A percentile compares a stretch with the other conserved stretches of the same genome.
These are phyloP conservation scores for Bondarzewia mesenterica DNA, from an alignment of 1,284 basidiomycete genomes.

Conservation along the genomic window DNA sequence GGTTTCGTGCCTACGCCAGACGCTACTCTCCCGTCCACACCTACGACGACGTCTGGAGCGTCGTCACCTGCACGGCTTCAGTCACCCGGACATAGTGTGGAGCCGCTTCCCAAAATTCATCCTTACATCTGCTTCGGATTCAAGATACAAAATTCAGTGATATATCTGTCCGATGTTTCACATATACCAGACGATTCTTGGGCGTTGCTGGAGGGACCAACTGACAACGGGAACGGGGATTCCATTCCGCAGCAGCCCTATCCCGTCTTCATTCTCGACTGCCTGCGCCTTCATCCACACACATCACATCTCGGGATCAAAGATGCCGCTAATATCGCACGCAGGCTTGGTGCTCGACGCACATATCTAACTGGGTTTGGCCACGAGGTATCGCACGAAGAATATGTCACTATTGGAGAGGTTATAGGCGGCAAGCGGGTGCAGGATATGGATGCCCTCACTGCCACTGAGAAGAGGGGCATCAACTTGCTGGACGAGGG, in stretches of 20 bases:
- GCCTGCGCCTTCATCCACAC: conserved; percentile 51
- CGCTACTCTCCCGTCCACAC: background rate
- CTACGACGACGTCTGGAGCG: conserved; percentile 7
- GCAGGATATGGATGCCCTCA: conserved; percentile 23
- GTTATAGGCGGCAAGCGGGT: conserved; percentile 31
- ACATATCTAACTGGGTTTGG: conserved; percentile 70
- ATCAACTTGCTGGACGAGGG: conserved; percentile 38
- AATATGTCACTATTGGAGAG: conserved; percentile 53
- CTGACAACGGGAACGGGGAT: conserved; percentile 15
- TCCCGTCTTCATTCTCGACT: conserved; percentile 59
- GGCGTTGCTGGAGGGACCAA: conserved; percentile 33
- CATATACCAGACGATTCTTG: conserved; percentile 64
- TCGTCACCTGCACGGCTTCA: conserved; percentile 6
- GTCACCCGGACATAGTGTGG: conserved; percentile 8
- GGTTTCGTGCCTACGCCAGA: conserved; percentile 25
- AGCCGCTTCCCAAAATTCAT: conserved; percentile 27
- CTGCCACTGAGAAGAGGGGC: conserved; percentile 32
- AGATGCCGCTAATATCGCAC: conserved; percentile 45
- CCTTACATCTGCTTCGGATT: conserved; percentile 75
- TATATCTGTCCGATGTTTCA: conserved; percentile 73
- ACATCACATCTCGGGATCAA: conserved; percentile 67
- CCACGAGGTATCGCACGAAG: conserved; percentile 62
- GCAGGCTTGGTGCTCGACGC: conserved; percentile 43
- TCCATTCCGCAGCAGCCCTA: conserved; percentile 24
- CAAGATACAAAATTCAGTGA: conserved; percentile 51